A percentile compares a stretch with the other conserved stretches of the same genome.
Conservation (phyloP, 805 yeast genomes). For the Sporopachydermia lactativora region DNA sequence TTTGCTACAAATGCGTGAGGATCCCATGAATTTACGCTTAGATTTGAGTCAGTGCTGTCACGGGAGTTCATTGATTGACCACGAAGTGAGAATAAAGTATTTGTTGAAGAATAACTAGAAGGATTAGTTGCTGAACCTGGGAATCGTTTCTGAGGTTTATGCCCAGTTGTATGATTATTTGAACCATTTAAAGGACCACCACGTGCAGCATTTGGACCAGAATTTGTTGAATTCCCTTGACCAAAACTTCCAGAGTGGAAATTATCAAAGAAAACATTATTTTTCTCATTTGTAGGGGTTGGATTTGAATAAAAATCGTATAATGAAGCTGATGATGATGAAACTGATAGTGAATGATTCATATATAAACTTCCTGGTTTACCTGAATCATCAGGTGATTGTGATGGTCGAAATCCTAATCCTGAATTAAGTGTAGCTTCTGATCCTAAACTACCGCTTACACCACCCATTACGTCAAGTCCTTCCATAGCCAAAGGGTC, state of each 20-base stretch:
- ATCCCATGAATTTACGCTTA: conserved; percentile 1
- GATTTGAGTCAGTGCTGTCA: conserved; percentile 1
- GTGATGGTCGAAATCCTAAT: no score
- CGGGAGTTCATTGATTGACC: conserved; percentile 1
- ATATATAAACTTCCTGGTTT: background rate
- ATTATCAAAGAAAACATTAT: background rate
- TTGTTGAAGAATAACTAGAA: background rate
- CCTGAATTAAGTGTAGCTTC: no score
- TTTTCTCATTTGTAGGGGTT: background rate
- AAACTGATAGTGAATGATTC: background rate
- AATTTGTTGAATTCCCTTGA: background rate
- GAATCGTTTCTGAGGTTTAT: background rate
- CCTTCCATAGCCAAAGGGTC: conserved; percentile 38
- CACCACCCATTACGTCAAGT: conserved; percentile 18
- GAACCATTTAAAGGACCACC: no score
- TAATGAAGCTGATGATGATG: background rate
- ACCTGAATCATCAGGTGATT: background rate
- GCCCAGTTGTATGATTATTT: background rate
- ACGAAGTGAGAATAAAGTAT: background rate
- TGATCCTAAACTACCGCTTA: no score
- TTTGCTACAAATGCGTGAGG: background rate
- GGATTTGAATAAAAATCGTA: conserved; percentile 1
- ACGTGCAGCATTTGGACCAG: no score
- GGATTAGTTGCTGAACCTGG: background rate
- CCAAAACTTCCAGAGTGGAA: background rate